Percentiles rank a stretch among this genome's conserved stretches.
These are phyloP conservation scores for Xylariales sp. DNA, from an alignment of 2,329 filamentous ascomycete species.

Conservation along the genomic window DNA sequence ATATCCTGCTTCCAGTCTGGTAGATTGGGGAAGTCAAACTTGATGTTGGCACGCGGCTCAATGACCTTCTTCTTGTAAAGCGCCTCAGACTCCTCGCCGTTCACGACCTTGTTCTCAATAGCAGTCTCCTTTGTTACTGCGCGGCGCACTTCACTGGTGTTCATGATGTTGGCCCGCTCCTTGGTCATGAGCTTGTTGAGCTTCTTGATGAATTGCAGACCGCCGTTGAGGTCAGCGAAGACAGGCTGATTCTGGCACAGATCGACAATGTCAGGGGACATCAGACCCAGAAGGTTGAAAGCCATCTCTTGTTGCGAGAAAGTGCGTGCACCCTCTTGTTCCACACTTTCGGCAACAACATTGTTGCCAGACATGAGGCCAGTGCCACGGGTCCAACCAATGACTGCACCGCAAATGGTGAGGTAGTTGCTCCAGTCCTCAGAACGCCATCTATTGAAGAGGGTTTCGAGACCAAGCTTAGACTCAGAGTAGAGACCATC, in stretches of 20 bases:
- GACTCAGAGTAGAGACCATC: slow-evolving; percentile 98
- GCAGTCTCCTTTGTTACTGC: slow-evolving; percentile 94
- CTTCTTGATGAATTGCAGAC: slow-evolving; percentile 94
- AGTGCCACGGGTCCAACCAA: slow-evolving; percentile 97
- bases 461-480: slow-evolving; percentile 91
- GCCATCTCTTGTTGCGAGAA: slow-evolving; percentile 99
- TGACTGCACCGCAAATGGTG: slow-evolving; percentile 96
- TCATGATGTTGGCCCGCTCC: slow-evolving; percentile 89
- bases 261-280: slow-evolving; percentile 91
- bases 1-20: slow-evolving; percentile 91
- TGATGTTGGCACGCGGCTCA: slow-evolving; percentile 94
- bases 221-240: slow-evolving; percentile 95
- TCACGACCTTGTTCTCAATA: slow-evolving; percentile 95
- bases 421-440: slow-evolving; percentile 98
- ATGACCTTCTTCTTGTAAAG: slow-evolving; percentile 94
- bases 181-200: slow-evolving; percentile 91
- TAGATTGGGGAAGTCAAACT: slow-evolving; percentile 88
- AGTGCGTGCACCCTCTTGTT: slow-evolving; percentile 93
- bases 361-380: slow-evolving; percentile 98
- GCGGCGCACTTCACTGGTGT: slow-evolving; percentile 88
- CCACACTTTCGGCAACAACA: slow-evolving; percentile 92
- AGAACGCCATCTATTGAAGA: slow-evolving; percentile 98
- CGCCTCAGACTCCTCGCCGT: slow-evolving; percentile 86
- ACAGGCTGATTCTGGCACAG: slow-evolving; percentile 94
- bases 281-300: slow-evolving; percentile 93